These are phyloP conservation scores for Blastocrithidia nonstop DNA, from an alignment of 208 protist genomes.

Conservation along the genomic window DNA sequence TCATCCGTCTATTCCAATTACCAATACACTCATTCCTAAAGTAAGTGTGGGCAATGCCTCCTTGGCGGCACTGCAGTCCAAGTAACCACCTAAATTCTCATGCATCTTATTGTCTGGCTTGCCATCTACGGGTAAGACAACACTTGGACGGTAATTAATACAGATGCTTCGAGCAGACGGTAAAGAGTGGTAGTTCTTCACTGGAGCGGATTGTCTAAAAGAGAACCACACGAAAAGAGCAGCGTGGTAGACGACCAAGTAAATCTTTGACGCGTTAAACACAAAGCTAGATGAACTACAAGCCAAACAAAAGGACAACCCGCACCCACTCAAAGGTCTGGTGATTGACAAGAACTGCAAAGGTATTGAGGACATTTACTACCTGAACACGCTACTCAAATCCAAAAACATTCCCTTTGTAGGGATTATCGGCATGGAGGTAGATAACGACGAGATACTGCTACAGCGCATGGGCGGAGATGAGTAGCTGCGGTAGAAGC, in stretches of 20 bases:
- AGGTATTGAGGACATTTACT: slow-evolving; percentile 72
- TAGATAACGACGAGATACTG: slow-evolving; percentile 38
- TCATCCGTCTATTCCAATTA: slow-evolving; percentile 5
- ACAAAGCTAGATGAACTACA: slow-evolving; percentile 63
- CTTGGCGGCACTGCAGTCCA: slow-evolving; percentile 44
- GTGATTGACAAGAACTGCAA: slow-evolving; percentile 84
- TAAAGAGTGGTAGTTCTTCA: slow-evolving; percentile 75
- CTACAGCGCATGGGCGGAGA: slow-evolving; percentile 53
- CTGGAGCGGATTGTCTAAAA: slow-evolving; percentile 53
- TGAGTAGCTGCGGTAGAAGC: slow-evolving; percentile 46
- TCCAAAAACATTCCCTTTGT: slow-evolving; percentile 63
- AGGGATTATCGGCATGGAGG: slow-evolving; percentile 69
- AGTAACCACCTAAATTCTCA: slow-evolving; percentile 74
- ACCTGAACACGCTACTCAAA: slow-evolving; percentile 56
- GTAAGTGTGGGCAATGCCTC: slow-evolving; percentile 69
- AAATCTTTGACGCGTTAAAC: slow-evolving; percentile 67
- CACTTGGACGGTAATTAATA: slow-evolving; percentile 54
- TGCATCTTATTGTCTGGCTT: slow-evolving; percentile 73
- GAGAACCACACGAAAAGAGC: slow-evolving; percentile 27
- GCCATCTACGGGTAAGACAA: slow-evolving; percentile 64
- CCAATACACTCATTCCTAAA: slow-evolving; percentile 10
- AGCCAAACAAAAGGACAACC: slow-evolving; percentile 26
- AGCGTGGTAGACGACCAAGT: slow-evolving; percentile 56
- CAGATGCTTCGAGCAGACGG: slow-evolving; percentile 53
- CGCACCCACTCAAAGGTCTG: slow-evolving; percentile 58